Evolutionary conservation across 805 yeast species (phyloP).

Genomic region (Saitoella complicata): DNA sequence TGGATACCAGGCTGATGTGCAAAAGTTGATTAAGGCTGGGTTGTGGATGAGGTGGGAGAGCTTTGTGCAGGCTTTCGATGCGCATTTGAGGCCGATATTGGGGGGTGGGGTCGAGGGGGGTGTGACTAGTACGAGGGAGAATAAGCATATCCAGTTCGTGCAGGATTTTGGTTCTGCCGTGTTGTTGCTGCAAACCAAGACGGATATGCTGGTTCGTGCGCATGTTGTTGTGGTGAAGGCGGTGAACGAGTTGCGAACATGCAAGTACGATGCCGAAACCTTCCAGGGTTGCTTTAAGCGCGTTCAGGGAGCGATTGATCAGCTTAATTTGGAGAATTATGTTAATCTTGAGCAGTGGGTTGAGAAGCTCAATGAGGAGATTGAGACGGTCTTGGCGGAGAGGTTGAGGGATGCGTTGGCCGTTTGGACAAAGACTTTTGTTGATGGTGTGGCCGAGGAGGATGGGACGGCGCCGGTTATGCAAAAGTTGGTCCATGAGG

Average conservation of each 20-base stretch:
- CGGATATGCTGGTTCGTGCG: constrained; percentile 18
- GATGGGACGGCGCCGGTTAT: neutral
- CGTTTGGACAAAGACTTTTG: constrained; percentile 12
- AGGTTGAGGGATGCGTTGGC: constrained; percentile 17
- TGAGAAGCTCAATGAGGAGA: constrained; percentile 20
- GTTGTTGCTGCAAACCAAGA: constrained; percentile 18
- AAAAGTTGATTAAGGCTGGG: constrained; percentile 23
- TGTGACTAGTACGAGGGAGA: neutral
- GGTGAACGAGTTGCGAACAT: constrained; percentile 17
- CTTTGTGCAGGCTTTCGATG: constrained; percentile 33
- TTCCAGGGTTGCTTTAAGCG: constrained; percentile 5
- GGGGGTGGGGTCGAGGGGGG: too few relatives aligned
- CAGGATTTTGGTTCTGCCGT: constrained; percentile 22
- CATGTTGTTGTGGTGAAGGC: constrained; percentile 16
- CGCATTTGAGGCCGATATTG: constrained; percentile 10
- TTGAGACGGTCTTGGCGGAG: constrained; percentile 17
- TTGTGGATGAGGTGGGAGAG: constrained; percentile 35
- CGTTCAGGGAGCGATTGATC: constrained; percentile 15
- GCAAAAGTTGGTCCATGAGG: constrained; percentile 13
- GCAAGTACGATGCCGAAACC: constrained; percentile 15
- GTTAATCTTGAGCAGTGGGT: constrained; percentile 22
- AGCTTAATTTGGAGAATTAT: constrained; percentile 24
- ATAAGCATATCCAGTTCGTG: constrained; percentile 19
- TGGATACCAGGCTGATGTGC: constrained; percentile 22
- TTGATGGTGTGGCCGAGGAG: neutral